A percentile compares a stretch with the other conserved stretches of the same genome.
These are phyloP conservation scores for Amphicarpaea edgeworthii DNA, from an alignment of 306 rosid species.

Conservation along the genomic window DNA sequence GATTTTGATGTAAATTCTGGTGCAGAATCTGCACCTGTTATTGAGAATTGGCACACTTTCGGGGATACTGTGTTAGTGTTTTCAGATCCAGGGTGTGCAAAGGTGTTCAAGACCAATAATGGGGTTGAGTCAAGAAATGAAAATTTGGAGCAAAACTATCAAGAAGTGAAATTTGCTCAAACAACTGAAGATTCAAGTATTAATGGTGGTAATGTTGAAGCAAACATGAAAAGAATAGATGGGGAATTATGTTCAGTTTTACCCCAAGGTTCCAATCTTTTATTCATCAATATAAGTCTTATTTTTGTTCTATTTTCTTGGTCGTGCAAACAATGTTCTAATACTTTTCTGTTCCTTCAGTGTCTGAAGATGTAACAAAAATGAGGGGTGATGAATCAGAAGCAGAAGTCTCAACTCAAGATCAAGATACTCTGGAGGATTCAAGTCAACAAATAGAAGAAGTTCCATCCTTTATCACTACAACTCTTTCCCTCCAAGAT, in stretches of 20 bases:
- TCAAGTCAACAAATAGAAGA: neutral
- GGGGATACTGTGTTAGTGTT: neutral
- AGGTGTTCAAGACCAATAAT: neutral
- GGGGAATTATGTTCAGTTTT: neutral
- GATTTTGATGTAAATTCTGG: conserved; percentile 17
- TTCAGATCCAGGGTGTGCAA: neutral
- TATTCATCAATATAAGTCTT: neutral
- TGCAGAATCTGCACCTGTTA: neutral
- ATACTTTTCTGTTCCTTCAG: neutral
- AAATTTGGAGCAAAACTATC: neutral
- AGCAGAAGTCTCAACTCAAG: neutral
- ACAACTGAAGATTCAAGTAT: neutral
- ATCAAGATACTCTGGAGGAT: neutral
- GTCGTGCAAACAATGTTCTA: neutral
- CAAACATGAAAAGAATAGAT: neutral
- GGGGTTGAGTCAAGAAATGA: neutral
- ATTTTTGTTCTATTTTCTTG: neutral
- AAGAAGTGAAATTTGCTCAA: neutral
- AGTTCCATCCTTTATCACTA: neutral
- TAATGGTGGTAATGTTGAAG: conserved; percentile 4
- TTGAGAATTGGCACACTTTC: neutral
- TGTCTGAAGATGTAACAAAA: neutral
- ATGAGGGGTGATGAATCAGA: neutral
- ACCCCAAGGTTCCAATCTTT: neutral
- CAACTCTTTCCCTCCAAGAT: neutral